phyloP scores from a whole-genome alignment of 768 basidiomycete genomes.

The Boletus rufocinnamomeus region DNA sequence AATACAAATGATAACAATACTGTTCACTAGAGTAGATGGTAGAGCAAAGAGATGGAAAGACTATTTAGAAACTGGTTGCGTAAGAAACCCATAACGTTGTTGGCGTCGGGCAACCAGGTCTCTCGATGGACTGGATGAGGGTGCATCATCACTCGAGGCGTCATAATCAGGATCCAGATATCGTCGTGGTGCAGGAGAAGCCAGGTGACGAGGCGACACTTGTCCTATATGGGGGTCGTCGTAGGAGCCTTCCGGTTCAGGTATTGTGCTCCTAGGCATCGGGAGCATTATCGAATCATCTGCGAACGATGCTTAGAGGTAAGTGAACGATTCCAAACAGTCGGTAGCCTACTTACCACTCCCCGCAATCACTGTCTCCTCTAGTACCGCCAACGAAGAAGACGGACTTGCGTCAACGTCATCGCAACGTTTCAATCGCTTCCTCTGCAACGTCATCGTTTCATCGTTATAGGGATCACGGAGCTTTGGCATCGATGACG shows the following conservation, averaged over 20 bases:
- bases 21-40: slow-evolving; percentile 19
- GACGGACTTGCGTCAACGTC: slow-evolving; percentile 19
- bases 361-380: slow-evolving; percentile 36
- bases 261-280: neutral
- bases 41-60: slow-evolving; percentile 11
- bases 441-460: slow-evolving; percentile 12
- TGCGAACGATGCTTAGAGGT: slow-evolving; percentile 21
- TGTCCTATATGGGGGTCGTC: slow-evolving; percentile 65
- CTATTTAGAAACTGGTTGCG: slow-evolving; percentile 10
- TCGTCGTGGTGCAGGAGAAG: slow-evolving; percentile 58
- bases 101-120: slow-evolving; percentile 44
- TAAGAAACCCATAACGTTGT: slow-evolving; percentile 32
- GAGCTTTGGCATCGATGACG: slow-evolving; percentile 27
- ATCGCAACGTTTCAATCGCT: slow-evolving; percentile 30
- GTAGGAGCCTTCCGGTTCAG: slow-evolving; percentile 48
- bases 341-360: slow-evolving; percentile 30
- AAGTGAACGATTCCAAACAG: neutral
- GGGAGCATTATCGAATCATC: slow-evolving; percentile 51
- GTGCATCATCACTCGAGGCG: slow-evolving; percentile 51
- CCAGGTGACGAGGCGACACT: slow-evolving; percentile 68
- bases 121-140: slow-evolving; percentile 49
- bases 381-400: slow-evolving; percentile 21
- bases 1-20: slow-evolving; percentile 29
- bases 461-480: slow-evolving; percentile 19
- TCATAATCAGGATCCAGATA: slow-evolving; percentile 37